Base-by-base conservation (phyloP, 257 asterid species). In the Coffea eugenioides region DNA sequence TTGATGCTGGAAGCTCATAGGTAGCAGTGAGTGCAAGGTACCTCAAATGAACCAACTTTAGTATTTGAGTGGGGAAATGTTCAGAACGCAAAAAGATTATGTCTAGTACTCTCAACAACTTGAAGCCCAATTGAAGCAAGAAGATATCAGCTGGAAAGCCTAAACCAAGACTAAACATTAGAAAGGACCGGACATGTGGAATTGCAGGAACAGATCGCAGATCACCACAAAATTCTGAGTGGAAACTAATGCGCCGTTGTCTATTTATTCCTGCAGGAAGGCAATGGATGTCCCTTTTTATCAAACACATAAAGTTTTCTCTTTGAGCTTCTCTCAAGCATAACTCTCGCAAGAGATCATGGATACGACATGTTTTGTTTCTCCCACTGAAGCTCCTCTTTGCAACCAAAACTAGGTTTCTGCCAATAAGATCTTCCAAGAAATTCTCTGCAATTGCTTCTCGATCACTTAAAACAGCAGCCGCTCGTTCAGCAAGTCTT, bases 41-140 rank as follows among this genome's bases (percentile, higher is more conserved):
- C 75, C 87, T 69, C 62, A 83, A 52, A 25, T 71, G 78, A 67
- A 83, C 61, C 54, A 86, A 71, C 34, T 56, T 51, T 27, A 74
- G 13, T 20, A 86, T 80, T 71, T 54, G 56, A 66, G 16, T 4
- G 2, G 89, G 89, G 48, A 86, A 86, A 54, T 77, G 73, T 3
- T n/a, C 67, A 83, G 81, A 81, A 62, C 45, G 36, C 68, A 20
- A 77, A 77, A 64, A 79, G 36, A 65, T 48, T 25, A 83, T 27
- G 74, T 86, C 89, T 65, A 86, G 70, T 14, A 86, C 84, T 71
- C 86, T 81, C 7, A 86, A 79, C 77, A 81, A 72, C 71, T 76
- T 76, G 75, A 86, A 82, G 27, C 80, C 81, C 71, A 82, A 9
- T 5, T 25, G 69, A 2, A 6, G 3, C 5, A 64, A 64, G 15